Conservation (phyloP, 345 rosid genomes). For the Pseudoturritis turrita region DNA sequence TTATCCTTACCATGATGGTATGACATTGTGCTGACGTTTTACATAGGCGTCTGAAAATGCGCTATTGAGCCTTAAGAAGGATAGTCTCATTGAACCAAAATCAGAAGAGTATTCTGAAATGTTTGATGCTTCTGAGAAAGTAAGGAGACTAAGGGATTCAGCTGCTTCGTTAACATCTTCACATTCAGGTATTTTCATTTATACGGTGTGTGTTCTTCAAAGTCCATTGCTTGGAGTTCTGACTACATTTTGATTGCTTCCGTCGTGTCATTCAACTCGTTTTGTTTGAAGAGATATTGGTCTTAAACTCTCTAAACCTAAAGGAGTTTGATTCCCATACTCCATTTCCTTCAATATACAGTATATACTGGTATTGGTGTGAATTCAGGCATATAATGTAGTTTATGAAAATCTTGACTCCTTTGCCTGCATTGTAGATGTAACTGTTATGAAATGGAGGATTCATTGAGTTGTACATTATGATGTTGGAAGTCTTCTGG, state of each 20-base stretch:
- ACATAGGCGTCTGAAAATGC: slow-evolving; percentile 66
- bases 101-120: slow-evolving; percentile 18
- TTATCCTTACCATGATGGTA: background rate
- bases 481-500: background rate
- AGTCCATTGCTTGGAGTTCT: background rate
- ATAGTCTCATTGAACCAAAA: slow-evolving; percentile 10
- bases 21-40: slow-evolving; percentile 9
- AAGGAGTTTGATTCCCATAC: background rate
- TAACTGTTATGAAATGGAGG: background rate
- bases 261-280: background rate
- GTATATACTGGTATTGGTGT: background rate
- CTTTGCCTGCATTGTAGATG: background rate
- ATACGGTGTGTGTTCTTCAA: background rate
- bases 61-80: slow-evolving; percentile 37
- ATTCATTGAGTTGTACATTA: background rate
- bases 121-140: slow-evolving; percentile 25
- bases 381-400: background rate
- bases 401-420: background rate
- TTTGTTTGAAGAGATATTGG: background rate
- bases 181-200: slow-evolving; percentile 50
- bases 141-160: slow-evolving; percentile 46
- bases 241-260: background rate
- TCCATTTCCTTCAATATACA: background rate
- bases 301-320: background rate
- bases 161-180: slow-evolving; percentile 46